Base-by-base conservation (phyloP, 2,329 filamentous ascomycete genomes). In the Neocatenulostroma microsporum region DNA sequence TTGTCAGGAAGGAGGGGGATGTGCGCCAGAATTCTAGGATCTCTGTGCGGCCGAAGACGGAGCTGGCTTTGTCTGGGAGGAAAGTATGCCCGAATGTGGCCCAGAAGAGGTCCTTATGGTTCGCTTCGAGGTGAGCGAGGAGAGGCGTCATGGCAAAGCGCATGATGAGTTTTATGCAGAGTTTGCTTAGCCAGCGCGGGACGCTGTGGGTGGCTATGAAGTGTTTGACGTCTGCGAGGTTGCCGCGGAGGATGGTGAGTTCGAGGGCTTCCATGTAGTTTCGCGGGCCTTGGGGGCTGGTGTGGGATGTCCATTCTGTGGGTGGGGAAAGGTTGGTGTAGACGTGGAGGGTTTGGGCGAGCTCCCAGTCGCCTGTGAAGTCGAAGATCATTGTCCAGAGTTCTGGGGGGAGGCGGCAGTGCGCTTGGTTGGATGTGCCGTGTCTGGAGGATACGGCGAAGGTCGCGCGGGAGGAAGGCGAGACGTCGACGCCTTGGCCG, bases 1-100 rank as follows among this genome's bases (percentile, higher is more conserved):
- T 88, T 42, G 83, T 84, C 3, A 86, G 70, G 45, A 94, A 89
- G 10, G 80, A 84, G 0, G 80, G 78, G 11, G 84, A 88, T 21
- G 82, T 82, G 34, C 80, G 79, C 89, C 89, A 96, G 76, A 88
- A 95, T 45, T 91, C 84, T 7, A 96, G 68, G 21, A 96, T 83
- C 41, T 87, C 83, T 1, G 78, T 79, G 34, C 84, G 81, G 30
- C 84, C 85, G 56, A 91, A 95, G 45, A 88, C 83, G 2, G 81
- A 80, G 2, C 86, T 94, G 0, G 87, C 87, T 56, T 91, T 91
- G 48, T 85, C 88, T 0, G 88, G 86, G 3, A 95, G 72, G 29
- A 87, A 81, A 28, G 84, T 84, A 36, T 79, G 72, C 30, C 84
- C 84, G 55, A 88, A 88, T 20, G 88, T 91, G 3, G 81, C 78